These are phyloP conservation scores for Leccinum subatratum DNA, from an alignment of 1,284 basidiomycete genomes.

Conservation along the genomic window DNA sequence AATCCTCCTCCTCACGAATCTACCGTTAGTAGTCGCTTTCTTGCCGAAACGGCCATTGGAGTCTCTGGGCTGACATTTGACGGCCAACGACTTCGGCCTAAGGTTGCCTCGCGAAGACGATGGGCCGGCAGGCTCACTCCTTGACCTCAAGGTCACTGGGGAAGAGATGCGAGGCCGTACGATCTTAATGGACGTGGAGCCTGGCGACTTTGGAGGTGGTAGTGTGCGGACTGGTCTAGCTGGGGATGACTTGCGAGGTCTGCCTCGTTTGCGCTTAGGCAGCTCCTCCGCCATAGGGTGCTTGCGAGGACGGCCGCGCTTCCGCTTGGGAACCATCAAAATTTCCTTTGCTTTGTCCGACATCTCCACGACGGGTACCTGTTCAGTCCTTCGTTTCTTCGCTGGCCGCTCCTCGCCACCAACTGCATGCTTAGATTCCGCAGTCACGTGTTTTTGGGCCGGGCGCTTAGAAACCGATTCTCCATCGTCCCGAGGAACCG, in stretches of 20 bases:
- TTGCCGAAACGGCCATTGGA: conserved; percentile 49
- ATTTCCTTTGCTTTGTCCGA: conserved; percentile 36
- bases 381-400: conserved; percentile 44
- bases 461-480: conserved; percentile 45
- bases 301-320: conserved; percentile 37
- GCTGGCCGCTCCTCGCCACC: conserved; percentile 39
- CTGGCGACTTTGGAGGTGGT: conserved; percentile 14
- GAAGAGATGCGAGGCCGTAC: conserved; percentile 18
- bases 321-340: conserved; percentile 32
- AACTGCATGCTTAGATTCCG: conserved; percentile 53
- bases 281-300: conserved; percentile 30
- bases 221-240: conserved; percentile 10
- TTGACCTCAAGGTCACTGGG: conserved; percentile 23
- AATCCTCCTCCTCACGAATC: conserved; percentile 39
- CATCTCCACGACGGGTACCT: conserved; percentile 34
- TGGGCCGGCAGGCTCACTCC: conserved; percentile 25
- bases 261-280: conserved; percentile 36
- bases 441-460: conserved; percentile 44
- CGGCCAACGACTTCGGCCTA: conserved; percentile 44
- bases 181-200: conserved; percentile 16
- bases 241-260: conserved; percentile 32
- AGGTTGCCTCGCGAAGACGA: conserved; percentile 28
- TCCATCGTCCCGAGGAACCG: conserved; percentile 46
- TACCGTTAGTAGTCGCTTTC: conserved; percentile 50
- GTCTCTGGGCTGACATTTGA: conserved; percentile 47